These are phyloP conservation scores for Fusarium ambrosium DNA, from an alignment of 2,329 filamentous ascomycete species.

Conservation along the genomic window DNA sequence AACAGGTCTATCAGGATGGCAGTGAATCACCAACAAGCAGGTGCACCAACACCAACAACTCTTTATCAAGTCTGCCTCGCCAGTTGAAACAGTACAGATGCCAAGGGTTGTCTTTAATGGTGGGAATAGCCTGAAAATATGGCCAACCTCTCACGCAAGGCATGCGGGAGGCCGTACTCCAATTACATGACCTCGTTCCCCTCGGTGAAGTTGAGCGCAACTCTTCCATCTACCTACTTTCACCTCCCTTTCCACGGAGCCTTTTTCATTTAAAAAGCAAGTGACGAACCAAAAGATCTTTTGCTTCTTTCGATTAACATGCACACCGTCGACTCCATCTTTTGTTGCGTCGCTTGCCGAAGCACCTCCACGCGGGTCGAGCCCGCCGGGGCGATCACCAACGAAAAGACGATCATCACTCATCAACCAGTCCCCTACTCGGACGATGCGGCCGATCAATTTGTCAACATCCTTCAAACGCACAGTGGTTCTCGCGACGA, in stretches of 20 bases:
- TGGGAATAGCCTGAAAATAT: neutral
- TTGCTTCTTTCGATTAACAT: neutral
- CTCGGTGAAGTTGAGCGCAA: neutral
- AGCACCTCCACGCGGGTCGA: accelerated
- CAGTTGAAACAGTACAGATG: neutral
- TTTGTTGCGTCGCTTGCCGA: slow-evolving; percentile 1
- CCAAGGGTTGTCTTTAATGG: neutral
- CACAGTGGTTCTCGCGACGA: neutral
- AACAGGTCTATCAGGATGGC: neutral
- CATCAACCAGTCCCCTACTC: slow-evolving; percentile 13
- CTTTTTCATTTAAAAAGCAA: neutral
- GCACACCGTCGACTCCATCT: neutral
- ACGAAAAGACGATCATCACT: slow-evolving; percentile 1
- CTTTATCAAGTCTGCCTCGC: neutral
- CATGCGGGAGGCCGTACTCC: neutral
- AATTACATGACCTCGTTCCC: neutral
- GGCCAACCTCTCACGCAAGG: neutral
- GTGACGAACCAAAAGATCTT: neutral
- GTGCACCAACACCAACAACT: neutral
- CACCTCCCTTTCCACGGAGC: neutral
- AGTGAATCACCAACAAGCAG: neutral
- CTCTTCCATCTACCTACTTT: neutral
- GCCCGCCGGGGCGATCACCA: neutral
- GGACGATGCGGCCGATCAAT: slow-evolving; percentile 27
- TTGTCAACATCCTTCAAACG: slow-evolving; percentile 20